phyloP scores from a whole-genome alignment of 768 basidiomycete species.

The Lentinus brumalis region DNA sequence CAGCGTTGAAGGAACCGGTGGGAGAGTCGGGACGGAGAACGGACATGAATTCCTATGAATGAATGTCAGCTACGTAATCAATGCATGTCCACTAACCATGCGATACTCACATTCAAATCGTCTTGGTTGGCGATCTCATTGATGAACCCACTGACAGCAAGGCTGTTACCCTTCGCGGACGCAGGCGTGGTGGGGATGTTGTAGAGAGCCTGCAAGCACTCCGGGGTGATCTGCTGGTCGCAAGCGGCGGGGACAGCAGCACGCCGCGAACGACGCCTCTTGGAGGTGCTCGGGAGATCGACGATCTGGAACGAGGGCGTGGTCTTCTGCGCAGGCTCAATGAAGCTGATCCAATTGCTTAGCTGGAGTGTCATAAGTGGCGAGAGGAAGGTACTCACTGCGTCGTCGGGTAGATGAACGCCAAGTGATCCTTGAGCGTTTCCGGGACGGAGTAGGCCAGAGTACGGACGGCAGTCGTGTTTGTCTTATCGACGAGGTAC shows the following conservation, averaged over 20 bases:
- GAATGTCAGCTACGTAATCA: slow-evolving; percentile 31
- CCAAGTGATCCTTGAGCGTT: slow-evolving; percentile 31
- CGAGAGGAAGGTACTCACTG: slow-evolving; percentile 14
- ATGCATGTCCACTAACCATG: background rate
- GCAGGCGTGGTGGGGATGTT: slow-evolving; percentile 25
- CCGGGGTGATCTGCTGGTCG: slow-evolving; percentile 27
- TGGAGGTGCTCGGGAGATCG: slow-evolving; percentile 28
- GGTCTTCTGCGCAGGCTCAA: slow-evolving; percentile 2
- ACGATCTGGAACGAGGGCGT: slow-evolving; percentile 3
- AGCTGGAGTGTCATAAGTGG: background rate
- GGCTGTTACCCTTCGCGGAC: slow-evolving; percentile 11
- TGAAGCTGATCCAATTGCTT: slow-evolving; percentile 2
- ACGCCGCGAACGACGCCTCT: slow-evolving; percentile 5
- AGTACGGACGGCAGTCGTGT: slow-evolving; percentile 33
- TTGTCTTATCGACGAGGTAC: slow-evolving; percentile 34
- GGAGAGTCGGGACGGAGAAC: slow-evolving; percentile 49
- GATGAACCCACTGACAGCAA: slow-evolving; percentile 28
- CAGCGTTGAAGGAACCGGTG: slow-evolving; percentile 25
- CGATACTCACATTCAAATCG: slow-evolving; percentile 18
- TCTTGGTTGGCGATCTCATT: slow-evolving; percentile 24
- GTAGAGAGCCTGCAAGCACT: slow-evolving; percentile 27
- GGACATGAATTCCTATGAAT: slow-evolving; percentile 49
- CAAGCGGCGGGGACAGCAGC: slow-evolving; percentile 44
- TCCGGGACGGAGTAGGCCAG: slow-evolving; percentile 39
- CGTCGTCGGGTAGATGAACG: slow-evolving; percentile 32